Evolutionary conservation across 1,139 yeast genomes (phyloP), one percentile per base, ranked within the genome.

Genomic region (Pichia norvegensis): DNA sequence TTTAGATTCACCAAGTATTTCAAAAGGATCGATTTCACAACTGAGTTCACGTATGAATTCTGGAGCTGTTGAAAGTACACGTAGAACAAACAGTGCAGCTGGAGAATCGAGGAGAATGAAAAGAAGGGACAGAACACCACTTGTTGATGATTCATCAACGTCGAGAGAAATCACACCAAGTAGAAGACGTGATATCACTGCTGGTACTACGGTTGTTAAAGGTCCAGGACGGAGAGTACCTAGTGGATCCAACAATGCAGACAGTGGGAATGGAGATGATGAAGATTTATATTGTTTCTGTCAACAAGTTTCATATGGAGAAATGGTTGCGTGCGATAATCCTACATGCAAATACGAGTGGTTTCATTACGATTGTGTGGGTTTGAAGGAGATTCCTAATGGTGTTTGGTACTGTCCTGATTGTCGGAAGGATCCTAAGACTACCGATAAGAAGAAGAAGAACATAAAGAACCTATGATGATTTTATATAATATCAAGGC

Each of bases 251-350:
- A 23, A n/a, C n/a, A 16, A 17, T 36, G 19, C 20, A 5, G 39
- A 39, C 29, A 37, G 38, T 33, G 41, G 41, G 22, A 49, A 41
- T 36, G 55, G 50, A 4, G 46, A 44, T 13, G 88, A 81, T 53
- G 85, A 84, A 25, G 78, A 74, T 48, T 65, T 79, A 44, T 87
- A 86, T 63, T 87, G 95, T 64, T 77, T 82, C 65, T 87, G 96
- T 62, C 86, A 84, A 56, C 78, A 86, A 52, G 88, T 84, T 0
- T 84, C 95, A 1, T 85, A 81, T 66, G 95, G 95, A 13, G 86
- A 85, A 54, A 87, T 87, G 95, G 81, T 87, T 64, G 95, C 95
- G 0, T 87, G 96, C 63, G 96, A 87, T 61, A 84, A 84, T 57
- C 79, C 78, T 19, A 80, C 80, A 53, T 87, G 95, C 67, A 76